Base-by-base conservation (phyloP, 1,139 yeast genomes). In the Geotrichum fermentans region DNA sequence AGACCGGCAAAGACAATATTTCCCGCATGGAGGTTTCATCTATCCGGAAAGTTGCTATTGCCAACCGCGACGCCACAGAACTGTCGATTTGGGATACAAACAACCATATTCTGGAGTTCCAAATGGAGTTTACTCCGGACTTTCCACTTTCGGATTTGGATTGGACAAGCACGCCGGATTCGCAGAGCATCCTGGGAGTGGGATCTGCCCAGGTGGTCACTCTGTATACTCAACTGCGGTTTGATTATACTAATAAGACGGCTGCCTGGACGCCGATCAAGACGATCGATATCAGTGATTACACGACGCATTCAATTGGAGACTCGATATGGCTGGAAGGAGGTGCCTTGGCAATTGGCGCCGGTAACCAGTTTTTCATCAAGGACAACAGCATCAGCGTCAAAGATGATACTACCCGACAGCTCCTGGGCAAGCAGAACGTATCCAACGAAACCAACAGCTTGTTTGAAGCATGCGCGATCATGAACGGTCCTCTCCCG, bases 401-500 rank as follows among this genome's bases (percentile, higher is more conserved):
- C 17, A 70, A 70, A 43, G 83, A 79, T 58, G 67, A 67, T 20
- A 68, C 73, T 34, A 76, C 82, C 1, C 66, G 70, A 40, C 66
- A 69, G 47, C 55, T 61, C 40, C 56, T 67, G 33, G 61, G 62
- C 6, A 56, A 67, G 13, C 58, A 66, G 28, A 61, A 61, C 43
- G 55, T 61, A 17, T 52, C 59, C 6, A 48, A 51, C 6, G 50
- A 56, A 17, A 68, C 71, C 4, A 72, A 73, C 53, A 81, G 79
- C 55, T 71, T 80, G 1, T 77, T 86, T 58, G 80, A 78, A 52
- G 72, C 89, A 50, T 86, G 84, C 40, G 71, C 87, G 16, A 82
- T 88, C 1, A 69, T 92, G 49, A 89, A 89, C 67, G 96, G 96
- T 26, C 94, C 95, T 0, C 66, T 92, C 32, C 97, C 97, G 0